Conservation (phyloP, 73 alveolate species). For the Tetrahymena elliotti region DNA sequence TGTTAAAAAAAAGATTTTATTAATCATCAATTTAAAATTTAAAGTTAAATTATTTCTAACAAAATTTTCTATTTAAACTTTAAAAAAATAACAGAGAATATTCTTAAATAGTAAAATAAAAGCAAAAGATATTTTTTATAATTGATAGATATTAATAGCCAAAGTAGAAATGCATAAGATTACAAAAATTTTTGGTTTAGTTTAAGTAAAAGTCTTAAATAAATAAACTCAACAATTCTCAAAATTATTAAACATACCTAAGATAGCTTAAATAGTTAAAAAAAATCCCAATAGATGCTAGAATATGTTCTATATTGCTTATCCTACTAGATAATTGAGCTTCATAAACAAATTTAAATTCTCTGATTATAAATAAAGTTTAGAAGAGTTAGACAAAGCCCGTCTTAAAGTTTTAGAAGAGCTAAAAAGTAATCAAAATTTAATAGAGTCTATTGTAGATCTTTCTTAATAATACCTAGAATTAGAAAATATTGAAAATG, state of each 20-base stretch:
- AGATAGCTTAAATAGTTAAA: no score
- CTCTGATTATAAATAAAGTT: background rate
- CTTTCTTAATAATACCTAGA: background rate
- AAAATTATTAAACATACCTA: background rate
- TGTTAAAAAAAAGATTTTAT: no score
- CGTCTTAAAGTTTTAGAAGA: background rate
- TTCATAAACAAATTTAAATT: no score
- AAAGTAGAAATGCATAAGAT: background rate
- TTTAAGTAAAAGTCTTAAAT: background rate
- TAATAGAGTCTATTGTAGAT: background rate
- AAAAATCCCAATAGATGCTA: no score
- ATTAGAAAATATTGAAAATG: background rate
- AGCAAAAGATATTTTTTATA: background rate
- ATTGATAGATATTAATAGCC: no score
- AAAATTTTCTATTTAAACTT: no score
- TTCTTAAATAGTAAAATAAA: background rate
- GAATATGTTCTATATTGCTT: background rate
- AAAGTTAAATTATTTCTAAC: no score
- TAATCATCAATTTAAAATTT: no score
- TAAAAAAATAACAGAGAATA: background rate
- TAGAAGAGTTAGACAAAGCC: background rate
- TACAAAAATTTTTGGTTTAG: background rate
- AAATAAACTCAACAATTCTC: no score
- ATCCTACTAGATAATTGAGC: background rate
- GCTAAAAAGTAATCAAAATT: background rate